Percentiles rank a stretch among this genome's conserved stretches.
Evolutionary conservation across 2,329 filamentous ascomycete species (phyloP).

Genomic region (Colletotrichum zoysiae): DNA sequence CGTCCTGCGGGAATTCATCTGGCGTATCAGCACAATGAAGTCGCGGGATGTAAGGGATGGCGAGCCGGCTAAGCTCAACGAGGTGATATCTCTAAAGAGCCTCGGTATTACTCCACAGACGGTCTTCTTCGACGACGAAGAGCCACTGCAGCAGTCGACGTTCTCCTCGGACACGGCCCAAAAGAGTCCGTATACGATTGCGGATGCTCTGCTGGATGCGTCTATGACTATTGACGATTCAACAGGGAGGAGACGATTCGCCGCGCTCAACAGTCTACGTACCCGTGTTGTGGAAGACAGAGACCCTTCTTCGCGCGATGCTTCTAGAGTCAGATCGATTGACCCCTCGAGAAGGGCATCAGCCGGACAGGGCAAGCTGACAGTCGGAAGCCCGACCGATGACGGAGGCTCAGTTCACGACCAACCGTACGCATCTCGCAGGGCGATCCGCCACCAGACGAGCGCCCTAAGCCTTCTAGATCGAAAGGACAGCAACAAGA

Average conservation of each 20-base stretch:
- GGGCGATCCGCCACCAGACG: conserved; percentile 66
- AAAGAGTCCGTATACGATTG: conserved; percentile 78
- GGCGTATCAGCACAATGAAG: conserved; percentile 82
- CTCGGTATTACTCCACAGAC: conserved; percentile 87
- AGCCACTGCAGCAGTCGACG: conserved; percentile 62
- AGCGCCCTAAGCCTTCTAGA: conserved; percentile 72
- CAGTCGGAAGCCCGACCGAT: conserved; percentile 47
- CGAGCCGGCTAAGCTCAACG: conserved; percentile 67
- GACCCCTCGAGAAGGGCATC: conserved; percentile 55
- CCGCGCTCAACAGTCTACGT: conserved; percentile 59
- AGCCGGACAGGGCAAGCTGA: conserved; percentile 45
- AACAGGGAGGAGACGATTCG: conserved; percentile 64
- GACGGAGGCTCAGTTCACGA: conserved; percentile 55
- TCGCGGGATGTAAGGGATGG: conserved; percentile 61
- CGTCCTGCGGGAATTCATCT: conserved; percentile 89
- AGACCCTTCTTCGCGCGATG: conserved; percentile 44
- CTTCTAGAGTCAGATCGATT: conserved; percentile 51
- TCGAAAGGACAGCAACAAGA: conserved; percentile 70
- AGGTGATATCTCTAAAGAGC: conserved; percentile 80
- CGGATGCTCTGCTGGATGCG: conserved; percentile 91
- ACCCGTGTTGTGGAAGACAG: conserved; percentile 46
- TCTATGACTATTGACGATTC: conserved; percentile 87
- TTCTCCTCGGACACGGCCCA: conserved; percentile 51
- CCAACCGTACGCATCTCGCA: conserved; percentile 57
- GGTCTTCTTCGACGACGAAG: conserved; percentile 92